Base-by-base conservation (phyloP, 306 rosid species). In the Malus asiatica region DNA sequence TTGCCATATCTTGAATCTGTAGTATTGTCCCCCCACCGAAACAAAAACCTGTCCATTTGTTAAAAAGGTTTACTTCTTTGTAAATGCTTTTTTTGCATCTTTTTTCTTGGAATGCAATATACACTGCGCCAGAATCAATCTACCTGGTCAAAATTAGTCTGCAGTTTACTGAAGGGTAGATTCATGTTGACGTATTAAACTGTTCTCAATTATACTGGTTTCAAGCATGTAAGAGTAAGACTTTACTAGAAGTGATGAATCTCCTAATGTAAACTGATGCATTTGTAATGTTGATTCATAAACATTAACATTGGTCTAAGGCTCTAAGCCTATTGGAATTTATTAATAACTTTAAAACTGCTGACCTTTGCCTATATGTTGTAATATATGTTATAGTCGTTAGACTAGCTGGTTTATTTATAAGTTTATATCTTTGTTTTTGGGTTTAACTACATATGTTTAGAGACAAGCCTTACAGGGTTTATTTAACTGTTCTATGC, bases 401-500 rank as follows among this genome's bases (percentile, higher is more conserved):
- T 11, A 42, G 60, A 23, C 38, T 27, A 71, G 20, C 55, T 48
- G 55, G 55, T 48, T 48, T 15, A 48, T 48, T 48, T 48, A 16
- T 48, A 48, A 1, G 16, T 5, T 5, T 48, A 6, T 48, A 16
- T 48, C 18, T 15, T 15, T 48, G 25, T 48, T 14, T 15, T 48
- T 48, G 6, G 55, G 55, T 48, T 48, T 48, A 48, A 48, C 18
- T 23, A 42, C 20, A 68, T 83, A 27, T 61, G 61, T 79, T 79
- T 59, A 18, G 76, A 27, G 68, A 64, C 61, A 80, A 64, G 76
- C 75, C 66, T 80, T 75, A 76, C 77, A 23, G 64, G 76, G 38
- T 77, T 52, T 62, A 32, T 79, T 75, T 68, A 73, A 86, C 68
- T 70, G 27, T 79, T 6, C 8, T 57, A 44, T 83, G 89, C 96